phyloP scores from a whole-genome alignment of 2,329 filamentous ascomycete species.

The Drechslerella dactyloides region DNA sequence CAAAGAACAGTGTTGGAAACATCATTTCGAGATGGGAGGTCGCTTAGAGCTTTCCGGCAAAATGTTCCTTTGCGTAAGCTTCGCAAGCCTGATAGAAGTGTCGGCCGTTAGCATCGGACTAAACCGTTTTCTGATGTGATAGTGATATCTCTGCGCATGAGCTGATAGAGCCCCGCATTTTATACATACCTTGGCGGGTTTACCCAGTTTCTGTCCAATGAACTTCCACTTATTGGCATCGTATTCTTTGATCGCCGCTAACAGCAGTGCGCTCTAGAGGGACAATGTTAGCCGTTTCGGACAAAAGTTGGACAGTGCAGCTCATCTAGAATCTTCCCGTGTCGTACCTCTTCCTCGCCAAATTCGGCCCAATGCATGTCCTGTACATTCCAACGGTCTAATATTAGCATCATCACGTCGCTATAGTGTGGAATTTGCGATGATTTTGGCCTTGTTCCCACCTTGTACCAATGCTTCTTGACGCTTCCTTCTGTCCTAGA shows the following conservation, averaged over 20 bases:
- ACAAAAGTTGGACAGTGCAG: constrained; percentile 31
- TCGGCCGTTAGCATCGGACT: constrained; percentile 50
- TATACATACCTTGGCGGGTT: constrained; percentile 82
- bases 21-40: constrained; percentile 40
- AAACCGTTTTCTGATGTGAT: constrained; percentile 51
- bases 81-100: constrained; percentile 70
- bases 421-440: background rate
- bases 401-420: constrained; percentile 11
- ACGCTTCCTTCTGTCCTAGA: constrained; percentile 94
- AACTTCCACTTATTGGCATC: constrained; percentile 99
- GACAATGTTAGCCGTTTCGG: constrained; percentile 54
- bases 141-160: constrained; percentile 28
- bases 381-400: constrained; percentile 60
- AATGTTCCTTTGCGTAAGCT: constrained; percentile 96
- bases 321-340: constrained; percentile 22
- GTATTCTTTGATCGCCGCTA: constrained; percentile 97
- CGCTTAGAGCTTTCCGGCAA: constrained; percentile 63
- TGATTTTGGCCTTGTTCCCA: constrained; percentile 58
- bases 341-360: constrained; percentile 85
- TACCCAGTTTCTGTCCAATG: constrained; percentile 94
- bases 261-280: constrained; percentile 73
- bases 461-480: constrained; percentile 99
- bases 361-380: constrained; percentile 99
- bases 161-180: constrained; percentile 32
- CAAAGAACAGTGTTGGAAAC: constrained; percentile 24